A percentile compares a stretch with the other conserved stretches of the same genome.
These are phyloP conservation scores for Leccinum laetum DNA, from an alignment of 1,284 basidiomycete genomes.

Conservation along the genomic window DNA sequence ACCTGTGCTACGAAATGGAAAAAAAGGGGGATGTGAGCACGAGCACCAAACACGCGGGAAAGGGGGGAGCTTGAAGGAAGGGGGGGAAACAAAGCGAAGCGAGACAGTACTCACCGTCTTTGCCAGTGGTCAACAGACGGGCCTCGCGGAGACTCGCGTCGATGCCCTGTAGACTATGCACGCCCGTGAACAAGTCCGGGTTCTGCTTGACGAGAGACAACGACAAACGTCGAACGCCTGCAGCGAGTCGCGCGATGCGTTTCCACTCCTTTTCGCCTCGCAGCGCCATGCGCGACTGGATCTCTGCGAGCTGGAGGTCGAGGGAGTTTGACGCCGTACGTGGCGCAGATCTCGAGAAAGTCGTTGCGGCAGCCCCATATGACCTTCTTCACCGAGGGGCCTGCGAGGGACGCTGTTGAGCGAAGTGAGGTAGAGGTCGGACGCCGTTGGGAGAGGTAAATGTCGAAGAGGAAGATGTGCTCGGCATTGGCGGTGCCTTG, in stretches of 20 bases:
- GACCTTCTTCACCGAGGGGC: conserved; percentile 36
- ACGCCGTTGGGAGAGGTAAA: conserved; percentile 3
- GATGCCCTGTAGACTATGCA: conserved; percentile 35
- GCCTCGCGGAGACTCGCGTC: conserved; percentile 25
- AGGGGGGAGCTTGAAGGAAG: no score
- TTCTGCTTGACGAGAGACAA: conserved; percentile 26
- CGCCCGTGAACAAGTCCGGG: conserved; percentile 26
- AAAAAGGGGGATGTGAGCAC: background rate
- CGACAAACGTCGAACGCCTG: conserved; percentile 27
- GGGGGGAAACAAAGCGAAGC: background rate
- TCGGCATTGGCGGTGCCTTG: conserved; percentile 36
- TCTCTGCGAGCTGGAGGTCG: conserved; percentile 44
- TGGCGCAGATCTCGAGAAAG: conserved; percentile 36
- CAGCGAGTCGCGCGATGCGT: conserved; percentile 29
- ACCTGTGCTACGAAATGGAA: conserved; percentile 32
- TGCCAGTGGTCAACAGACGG: conserved; percentile 21
- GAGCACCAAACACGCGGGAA: background rate
- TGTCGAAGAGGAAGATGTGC: conserved; percentile 43
- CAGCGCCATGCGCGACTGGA: conserved; percentile 32
- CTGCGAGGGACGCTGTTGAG: conserved; percentile 22
- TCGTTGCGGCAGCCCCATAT: conserved; percentile 49
- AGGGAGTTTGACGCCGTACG: conserved; percentile 35
- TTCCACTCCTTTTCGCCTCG: conserved; percentile 35
- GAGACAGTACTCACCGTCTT: conserved; percentile 24
- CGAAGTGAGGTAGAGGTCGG: conserved; percentile 22